These are phyloP conservation scores for Eucommia ulmoides DNA, from an alignment of 257 asterid species.

Conservation along the genomic window DNA sequence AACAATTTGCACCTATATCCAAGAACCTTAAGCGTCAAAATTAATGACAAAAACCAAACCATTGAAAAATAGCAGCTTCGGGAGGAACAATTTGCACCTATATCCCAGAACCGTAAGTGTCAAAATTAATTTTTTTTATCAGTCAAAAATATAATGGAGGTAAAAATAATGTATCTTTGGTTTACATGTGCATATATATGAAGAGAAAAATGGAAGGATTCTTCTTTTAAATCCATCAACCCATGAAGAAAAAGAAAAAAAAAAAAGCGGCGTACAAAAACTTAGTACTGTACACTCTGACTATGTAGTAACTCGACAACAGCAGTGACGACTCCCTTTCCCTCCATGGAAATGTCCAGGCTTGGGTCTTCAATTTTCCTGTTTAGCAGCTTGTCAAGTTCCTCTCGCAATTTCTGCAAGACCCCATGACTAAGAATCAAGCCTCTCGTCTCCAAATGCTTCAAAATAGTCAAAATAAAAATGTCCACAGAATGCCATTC, in stretches of 20 bases:
- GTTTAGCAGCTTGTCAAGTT: conserved; percentile 68
- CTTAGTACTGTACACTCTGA: conserved; percentile 35
- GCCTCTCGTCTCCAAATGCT: not conserved
- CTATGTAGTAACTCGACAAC: conserved; percentile 68
- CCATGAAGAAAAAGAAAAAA: not conserved
- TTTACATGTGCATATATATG: not conserved
- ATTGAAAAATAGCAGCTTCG: too few species aligned
- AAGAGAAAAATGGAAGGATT: not conserved
- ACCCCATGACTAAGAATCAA: not conserved
- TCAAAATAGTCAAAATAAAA: not conserved
- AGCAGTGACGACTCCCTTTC: conserved; percentile 71
- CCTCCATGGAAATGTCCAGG: conserved; percentile 56
- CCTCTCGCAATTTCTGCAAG: conserved; percentile 74
- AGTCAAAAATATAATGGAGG: too few species aligned
- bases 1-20: too few species aligned
- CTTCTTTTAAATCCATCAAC: not conserved
- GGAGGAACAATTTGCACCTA: too few species aligned
- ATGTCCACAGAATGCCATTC: not conserved
- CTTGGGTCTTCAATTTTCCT: conserved; percentile 83
- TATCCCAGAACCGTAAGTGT: too few species aligned
- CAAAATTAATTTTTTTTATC: too few species aligned
- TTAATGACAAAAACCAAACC: too few species aligned
- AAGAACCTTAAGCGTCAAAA: too few species aligned
- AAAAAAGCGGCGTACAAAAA: too few species aligned
- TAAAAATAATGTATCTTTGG: too few species aligned